Evolutionary conservation across 2,329 filamentous ascomycete genomes (phyloP).

Genomic region (Sclerotiophoma versabilis): DNA sequence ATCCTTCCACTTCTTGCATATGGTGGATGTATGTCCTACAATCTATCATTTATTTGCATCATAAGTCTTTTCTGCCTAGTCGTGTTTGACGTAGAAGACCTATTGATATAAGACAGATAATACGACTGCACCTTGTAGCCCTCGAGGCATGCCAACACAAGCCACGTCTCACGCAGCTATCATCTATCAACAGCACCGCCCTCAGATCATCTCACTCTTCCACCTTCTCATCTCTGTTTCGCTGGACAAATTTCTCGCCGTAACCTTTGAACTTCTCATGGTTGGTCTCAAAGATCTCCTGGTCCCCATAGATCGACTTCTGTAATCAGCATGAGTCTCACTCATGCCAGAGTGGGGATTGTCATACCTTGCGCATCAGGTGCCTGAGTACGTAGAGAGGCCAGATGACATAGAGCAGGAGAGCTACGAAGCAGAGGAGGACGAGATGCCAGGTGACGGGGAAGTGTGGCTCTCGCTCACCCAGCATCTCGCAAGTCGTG

Average conservation of each 20-base stretch:
- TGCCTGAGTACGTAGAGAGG: conserved; percentile 4
- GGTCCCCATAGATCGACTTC: conserved; percentile 3
- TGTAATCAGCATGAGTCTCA: conserved; percentile 1
- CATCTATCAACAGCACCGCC: not conserved
- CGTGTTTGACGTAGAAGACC: not conserved
- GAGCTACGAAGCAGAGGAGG: not conserved
- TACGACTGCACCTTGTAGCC: not conserved
- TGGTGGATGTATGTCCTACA: conserved; percentile 27
- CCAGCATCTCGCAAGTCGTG: not conserved
- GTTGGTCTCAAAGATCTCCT: not conserved
- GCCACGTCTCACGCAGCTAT: not conserved
- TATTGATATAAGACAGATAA: not conserved
- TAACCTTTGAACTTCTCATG: not conserved
- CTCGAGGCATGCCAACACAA: no score
- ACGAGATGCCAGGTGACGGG: not conserved
- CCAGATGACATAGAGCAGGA: conserved; percentile 1
- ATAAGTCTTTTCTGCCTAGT: not conserved
- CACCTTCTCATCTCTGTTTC: not conserved
- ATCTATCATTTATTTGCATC: conserved; percentile 17
- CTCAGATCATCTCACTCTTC: not conserved
- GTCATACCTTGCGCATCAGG: not conserved
- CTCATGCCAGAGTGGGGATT: not conserved
- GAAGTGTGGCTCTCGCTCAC: not conserved
- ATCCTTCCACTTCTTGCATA: conserved; percentile 20
- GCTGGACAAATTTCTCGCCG: not conserved